These are phyloP conservation scores for Vigna trinervia DNA, from an alignment of 306 rosid genomes.

Conservation along the genomic window DNA sequence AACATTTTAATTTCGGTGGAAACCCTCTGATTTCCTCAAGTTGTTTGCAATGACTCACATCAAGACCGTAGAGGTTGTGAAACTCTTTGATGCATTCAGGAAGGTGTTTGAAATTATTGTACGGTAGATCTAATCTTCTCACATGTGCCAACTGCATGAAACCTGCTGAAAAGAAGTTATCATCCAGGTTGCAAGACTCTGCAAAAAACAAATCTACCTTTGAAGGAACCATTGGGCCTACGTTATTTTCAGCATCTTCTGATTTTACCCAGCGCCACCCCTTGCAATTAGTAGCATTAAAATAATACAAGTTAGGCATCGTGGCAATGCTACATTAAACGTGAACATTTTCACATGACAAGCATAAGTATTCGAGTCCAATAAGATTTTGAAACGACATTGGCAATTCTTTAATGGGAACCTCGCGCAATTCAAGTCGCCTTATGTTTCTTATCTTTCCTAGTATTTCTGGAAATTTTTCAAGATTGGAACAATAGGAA, in stretches of 20 bases:
- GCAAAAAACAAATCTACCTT: too few relatives aligned
- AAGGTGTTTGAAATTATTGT: background rate
- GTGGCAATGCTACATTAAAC: too few relatives aligned
- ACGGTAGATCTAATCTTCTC: fast-evolving
- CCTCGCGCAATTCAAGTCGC: background rate
- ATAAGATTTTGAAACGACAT: background rate
- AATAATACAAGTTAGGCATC: background rate
- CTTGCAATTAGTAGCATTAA: background rate
- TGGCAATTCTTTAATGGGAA: background rate
- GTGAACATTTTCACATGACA: too few relatives aligned
- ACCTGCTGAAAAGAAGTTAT: background rate
- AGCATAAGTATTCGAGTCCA: too few relatives aligned
- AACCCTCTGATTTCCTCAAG: too few relatives aligned
- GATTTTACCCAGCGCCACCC: background rate
- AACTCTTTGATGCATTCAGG: background rate
- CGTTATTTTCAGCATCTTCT: background rate
- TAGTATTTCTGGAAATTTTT: background rate
- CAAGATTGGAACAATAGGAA: too few relatives aligned
- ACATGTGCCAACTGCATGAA: background rate
- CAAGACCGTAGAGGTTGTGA: fast-evolving
- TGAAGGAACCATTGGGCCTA: too few relatives aligned
- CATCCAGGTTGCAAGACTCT: background rate
- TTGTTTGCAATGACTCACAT: background rate
- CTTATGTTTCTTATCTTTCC: background rate
- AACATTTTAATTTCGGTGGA: background rate